phyloP scores from a whole-genome alignment of 192 early-diverging fungal genomes.

The Piromyces finnis region DNA sequence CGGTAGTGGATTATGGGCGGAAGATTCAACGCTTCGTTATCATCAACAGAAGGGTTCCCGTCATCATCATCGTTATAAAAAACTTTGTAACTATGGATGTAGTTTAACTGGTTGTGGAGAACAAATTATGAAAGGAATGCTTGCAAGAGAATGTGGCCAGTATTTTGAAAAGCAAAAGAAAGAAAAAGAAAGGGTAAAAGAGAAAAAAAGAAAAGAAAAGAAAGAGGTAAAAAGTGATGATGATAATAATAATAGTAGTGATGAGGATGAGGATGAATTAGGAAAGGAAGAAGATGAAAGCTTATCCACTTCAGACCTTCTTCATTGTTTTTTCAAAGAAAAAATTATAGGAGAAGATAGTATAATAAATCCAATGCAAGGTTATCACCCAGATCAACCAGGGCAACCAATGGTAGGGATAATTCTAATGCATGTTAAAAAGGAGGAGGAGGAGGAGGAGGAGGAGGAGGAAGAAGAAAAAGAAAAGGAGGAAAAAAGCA shows the following conservation, averaged over 20 bases:
- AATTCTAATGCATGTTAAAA: not conserved
- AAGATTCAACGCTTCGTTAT: not conserved
- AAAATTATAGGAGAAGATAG: not conserved
- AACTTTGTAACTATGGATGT: slow-evolving; percentile 19
- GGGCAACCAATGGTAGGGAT: not conserved
- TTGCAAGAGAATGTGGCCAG: slow-evolving; percentile 36
- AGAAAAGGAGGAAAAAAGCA: not conserved
- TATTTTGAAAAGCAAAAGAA: too few relatives aligned
- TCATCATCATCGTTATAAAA: not conserved
- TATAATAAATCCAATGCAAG: too few relatives aligned
- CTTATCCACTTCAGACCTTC: not conserved
- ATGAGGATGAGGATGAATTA: too few relatives aligned
- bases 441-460: not conserved
- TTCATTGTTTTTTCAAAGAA: not conserved
- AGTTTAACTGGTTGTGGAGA: slow-evolving; percentile 60
- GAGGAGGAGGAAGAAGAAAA: not conserved
- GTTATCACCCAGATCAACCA: not conserved
- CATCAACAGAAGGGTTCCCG: not conserved
- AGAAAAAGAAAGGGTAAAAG: too few relatives aligned
- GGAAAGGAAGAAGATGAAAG: too few relatives aligned
- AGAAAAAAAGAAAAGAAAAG: too few relatives aligned
- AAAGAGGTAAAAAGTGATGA: too few relatives aligned
- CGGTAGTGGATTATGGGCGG: slow-evolving; percentile 66
- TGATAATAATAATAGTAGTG: too few relatives aligned
- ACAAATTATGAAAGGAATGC: slow-evolving; percentile 57